Evolutionary conservation across 345 rosid species (phyloP).

Genomic region (Leavenworthia alabamica): DNA sequence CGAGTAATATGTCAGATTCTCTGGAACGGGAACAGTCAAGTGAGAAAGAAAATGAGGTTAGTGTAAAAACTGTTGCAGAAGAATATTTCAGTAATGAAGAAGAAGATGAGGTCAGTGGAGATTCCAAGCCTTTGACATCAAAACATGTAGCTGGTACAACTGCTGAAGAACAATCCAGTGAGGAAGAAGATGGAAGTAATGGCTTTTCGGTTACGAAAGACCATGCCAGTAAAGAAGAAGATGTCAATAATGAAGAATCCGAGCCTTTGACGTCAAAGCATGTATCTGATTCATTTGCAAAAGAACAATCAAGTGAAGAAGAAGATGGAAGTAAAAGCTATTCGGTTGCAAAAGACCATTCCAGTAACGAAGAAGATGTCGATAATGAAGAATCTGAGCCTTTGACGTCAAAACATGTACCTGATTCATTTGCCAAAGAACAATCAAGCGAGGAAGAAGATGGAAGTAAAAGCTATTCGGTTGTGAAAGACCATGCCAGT

Average conservation of each 20-base stretch:
- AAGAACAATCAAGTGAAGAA: background rate
- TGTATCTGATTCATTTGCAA: constrained; percentile 2
- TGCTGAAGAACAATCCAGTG: constrained; percentile 14
- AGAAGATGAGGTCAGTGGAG: constrained; percentile 13
- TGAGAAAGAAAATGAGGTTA: constrained; percentile 12
- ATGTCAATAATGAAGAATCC: background rate
- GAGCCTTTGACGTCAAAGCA: constrained; percentile 18
- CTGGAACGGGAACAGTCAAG: constrained; percentile 21
- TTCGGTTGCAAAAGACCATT: no score
- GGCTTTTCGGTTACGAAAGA: constrained; percentile 12
- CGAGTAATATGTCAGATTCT: constrained; percentile 33
- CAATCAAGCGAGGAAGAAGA: no score
- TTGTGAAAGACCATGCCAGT: no score
- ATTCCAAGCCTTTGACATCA: constrained; percentile 13
- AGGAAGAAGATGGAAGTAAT: constrained; percentile 18
- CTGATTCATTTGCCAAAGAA: no score
- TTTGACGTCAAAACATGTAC: no score
- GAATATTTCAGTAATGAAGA: constrained; percentile 30
- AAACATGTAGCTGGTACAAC: constrained; percentile 12
- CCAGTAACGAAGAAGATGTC: no score
- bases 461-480: no score
- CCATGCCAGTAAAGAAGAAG: constrained; percentile 23
- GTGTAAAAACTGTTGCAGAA: constrained; percentile 23
- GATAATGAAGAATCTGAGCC: no score
- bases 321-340: no score